A percentile compares a stretch with the other conserved stretches of the same genome.
phyloP scores from a whole-genome alignment of 768 basidiomycete genomes.

The Pseudohyphozyma bogoriensis region DNA sequence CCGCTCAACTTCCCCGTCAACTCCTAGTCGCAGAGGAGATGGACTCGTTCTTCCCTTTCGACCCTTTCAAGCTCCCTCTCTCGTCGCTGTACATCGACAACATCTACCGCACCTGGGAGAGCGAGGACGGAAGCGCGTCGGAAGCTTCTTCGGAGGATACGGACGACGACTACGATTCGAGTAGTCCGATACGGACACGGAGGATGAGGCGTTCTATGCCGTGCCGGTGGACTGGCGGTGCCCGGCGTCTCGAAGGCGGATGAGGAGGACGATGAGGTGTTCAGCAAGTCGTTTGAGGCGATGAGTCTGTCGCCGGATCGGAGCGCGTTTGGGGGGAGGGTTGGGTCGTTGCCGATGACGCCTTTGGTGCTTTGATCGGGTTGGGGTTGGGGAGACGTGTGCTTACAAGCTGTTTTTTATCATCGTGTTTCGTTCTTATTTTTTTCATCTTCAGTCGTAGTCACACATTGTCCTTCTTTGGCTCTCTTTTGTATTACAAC shows the following conservation, averaged over 20 bases:
- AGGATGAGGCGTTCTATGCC: conserved; percentile 5
- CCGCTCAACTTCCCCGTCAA: conserved; percentile 5
- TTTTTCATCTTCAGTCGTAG: too few relatives aligned
- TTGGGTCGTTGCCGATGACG: conserved; percentile 2
- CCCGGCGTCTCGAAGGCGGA: conserved; percentile 20
- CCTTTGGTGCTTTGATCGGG: too few relatives aligned
- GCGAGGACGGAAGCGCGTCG: conserved; percentile 54
- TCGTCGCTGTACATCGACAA: conserved; percentile 65
- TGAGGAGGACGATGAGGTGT: conserved; percentile 28
- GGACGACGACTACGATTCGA: conserved; percentile 6
- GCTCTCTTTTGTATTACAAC: too few relatives aligned
- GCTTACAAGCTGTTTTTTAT: too few relatives aligned
- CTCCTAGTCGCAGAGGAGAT: conserved; percentile 40
- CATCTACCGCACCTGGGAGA: conserved; percentile 86
- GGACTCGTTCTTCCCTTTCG: conserved; percentile 95
- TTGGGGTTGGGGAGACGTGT: too few relatives aligned
- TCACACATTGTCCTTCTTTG: too few relatives aligned
- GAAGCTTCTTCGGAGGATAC: conserved; percentile 46
- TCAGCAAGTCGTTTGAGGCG: conserved; percentile 28
- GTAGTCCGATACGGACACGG: conserved; percentile 4
- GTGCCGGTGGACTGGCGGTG: conserved; percentile 16
- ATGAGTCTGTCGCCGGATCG: conserved; percentile 24
- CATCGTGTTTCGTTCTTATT: too few relatives aligned
- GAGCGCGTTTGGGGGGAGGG: conserved; percentile 19
- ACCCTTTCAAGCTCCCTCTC: conserved; percentile 82